Conservation (phyloP, 371 early-diverging fungal species). For the Dichotomocladium elegans region DNA sequence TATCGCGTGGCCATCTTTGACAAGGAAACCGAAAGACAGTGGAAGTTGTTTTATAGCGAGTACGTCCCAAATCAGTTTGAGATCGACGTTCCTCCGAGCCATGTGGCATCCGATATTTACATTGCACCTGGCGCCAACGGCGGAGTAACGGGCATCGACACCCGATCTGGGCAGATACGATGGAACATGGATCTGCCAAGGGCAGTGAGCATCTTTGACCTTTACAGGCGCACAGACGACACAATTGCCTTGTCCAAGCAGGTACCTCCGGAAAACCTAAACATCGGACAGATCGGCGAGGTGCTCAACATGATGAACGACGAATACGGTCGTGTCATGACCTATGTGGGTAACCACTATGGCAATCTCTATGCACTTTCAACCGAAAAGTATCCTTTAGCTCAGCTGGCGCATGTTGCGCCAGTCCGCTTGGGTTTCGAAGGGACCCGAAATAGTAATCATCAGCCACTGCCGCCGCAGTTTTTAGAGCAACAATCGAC, state of each 20-base stretch:
- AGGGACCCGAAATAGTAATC: too few species aligned
- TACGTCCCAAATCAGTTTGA: constrained; percentile 42
- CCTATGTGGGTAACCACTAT: constrained; percentile 55
- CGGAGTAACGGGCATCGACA: constrained; percentile 31
- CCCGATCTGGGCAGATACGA: constrained; percentile 13
- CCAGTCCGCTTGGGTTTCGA: constrained; percentile 19
- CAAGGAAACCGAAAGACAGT: constrained; percentile 16
- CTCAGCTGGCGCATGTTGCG: constrained; percentile 42
- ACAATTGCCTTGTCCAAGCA: constrained; percentile 31
- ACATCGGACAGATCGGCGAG: constrained; percentile 26
- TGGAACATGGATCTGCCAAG: constrained; percentile 29
- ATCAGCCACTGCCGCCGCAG: too few species aligned
- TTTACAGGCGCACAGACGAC: constrained; percentile 30
- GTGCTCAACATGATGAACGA: constrained; percentile 11
- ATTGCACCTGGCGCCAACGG: constrained; percentile 35
- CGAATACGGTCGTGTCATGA: constrained; percentile 11
- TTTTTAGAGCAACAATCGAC: neutral
- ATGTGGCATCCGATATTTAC: constrained; percentile 28
- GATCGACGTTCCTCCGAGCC: constrained; percentile 25
- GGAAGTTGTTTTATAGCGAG: constrained; percentile 43
- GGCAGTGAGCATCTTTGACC: constrained; percentile 39
- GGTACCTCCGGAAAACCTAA: constrained; percentile 20
- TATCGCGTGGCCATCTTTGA: constrained; percentile 26
- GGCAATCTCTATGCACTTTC: constrained; percentile 60
- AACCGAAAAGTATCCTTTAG: constrained; percentile 52